Evolutionary conservation across 2,329 filamentous ascomycete species (phyloP).

Genomic region (Aspergillus jensenii): DNA sequence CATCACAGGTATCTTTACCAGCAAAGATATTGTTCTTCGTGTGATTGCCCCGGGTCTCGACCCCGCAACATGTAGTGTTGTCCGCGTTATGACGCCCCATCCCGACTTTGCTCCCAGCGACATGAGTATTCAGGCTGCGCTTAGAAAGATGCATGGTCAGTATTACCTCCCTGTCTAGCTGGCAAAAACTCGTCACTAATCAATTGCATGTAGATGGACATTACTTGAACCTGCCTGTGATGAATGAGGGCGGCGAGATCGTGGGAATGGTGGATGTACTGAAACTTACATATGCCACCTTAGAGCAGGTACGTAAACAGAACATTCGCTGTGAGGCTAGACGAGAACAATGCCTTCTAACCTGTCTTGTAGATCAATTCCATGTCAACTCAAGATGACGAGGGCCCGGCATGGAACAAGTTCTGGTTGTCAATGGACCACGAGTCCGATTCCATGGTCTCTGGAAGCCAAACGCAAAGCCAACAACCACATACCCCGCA

Average conservation of each 20-base stretch:
- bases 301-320: slow-evolving; percentile 72
- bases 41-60: slow-evolving; percentile 97
- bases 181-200: neutral
- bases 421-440: slow-evolving; percentile 97
- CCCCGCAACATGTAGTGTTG: slow-evolving; percentile 91
- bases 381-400: slow-evolving; percentile 82
- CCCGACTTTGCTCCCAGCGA: slow-evolving; percentile 98
- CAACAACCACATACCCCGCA: slow-evolving; percentile 68
- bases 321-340: neutral
- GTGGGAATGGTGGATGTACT: slow-evolving; percentile 99
- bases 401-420: slow-evolving; percentile 98
- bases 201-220: slow-evolving; percentile 70
- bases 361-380: slow-evolving; percentile 69
- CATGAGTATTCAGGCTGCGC: slow-evolving; percentile 97
- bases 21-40: slow-evolving; percentile 96
- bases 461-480: slow-evolving; percentile 59
- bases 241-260: slow-evolving; percentile 96
- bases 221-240: slow-evolving; percentile 96
- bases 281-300: slow-evolving; percentile 94
- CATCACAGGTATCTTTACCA: slow-evolving; percentile 98
- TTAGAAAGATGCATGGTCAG: slow-evolving; percentile 98
- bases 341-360: neutral
- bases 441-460: slow-evolving; percentile 94
- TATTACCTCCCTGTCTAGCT: slow-evolving; percentile 13
- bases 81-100: slow-evolving; percentile 98